Conservation (phyloP, 306 rosid genomes). For the Rubus parviflorus region DNA sequence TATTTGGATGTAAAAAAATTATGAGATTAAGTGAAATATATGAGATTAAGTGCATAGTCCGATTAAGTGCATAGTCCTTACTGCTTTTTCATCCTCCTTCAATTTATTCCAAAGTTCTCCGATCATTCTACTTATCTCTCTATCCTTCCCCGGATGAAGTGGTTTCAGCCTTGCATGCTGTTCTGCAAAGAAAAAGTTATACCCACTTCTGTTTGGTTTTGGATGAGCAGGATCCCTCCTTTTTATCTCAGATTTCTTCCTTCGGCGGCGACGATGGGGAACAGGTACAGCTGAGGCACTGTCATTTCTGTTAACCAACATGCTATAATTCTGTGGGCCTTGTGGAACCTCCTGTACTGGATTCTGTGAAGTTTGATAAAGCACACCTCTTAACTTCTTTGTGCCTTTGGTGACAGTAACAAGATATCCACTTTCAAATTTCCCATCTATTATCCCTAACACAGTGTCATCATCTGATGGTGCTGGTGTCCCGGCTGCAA, state of each 20-base stretch:
- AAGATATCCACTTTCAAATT: conserved; percentile 88
- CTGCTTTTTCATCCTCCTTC: conserved; percentile 57
- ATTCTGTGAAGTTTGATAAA: conserved; percentile 57
- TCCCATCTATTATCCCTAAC: conserved; percentile 83
- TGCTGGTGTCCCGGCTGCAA: conserved; percentile 36
- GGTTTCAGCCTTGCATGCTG: conserved; percentile 86
- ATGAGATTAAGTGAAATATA: neutral
- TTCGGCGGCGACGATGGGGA: conserved; percentile 66
- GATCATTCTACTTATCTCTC: conserved; percentile 87
- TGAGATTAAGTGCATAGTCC: conserved; percentile 15
- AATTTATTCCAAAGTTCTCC: conserved; percentile 94
- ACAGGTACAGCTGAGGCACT: conserved; percentile 36
- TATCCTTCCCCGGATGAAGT: conserved; percentile 77
- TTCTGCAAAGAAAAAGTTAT: conserved; percentile 92
- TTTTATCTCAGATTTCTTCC: conserved; percentile 81
- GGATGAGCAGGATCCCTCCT: conserved; percentile 92
- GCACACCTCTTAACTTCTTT: conserved; percentile 75
- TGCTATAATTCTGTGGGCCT: conserved; percentile 19
- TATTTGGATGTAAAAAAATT: neutral
- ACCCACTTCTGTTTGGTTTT: conserved; percentile 91
- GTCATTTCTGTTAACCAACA: conserved; percentile 29
- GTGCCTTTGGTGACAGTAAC: conserved; percentile 78
- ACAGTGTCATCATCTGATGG: conserved; percentile 46
- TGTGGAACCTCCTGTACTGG: conserved; percentile 21
- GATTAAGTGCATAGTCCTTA: conserved; percentile 31